Evolutionary conservation across 2,329 filamentous ascomycete genomes (phyloP), one percentile per base, ranked within the genome.

Genomic region (Sphaceloma murrayae): DNA sequence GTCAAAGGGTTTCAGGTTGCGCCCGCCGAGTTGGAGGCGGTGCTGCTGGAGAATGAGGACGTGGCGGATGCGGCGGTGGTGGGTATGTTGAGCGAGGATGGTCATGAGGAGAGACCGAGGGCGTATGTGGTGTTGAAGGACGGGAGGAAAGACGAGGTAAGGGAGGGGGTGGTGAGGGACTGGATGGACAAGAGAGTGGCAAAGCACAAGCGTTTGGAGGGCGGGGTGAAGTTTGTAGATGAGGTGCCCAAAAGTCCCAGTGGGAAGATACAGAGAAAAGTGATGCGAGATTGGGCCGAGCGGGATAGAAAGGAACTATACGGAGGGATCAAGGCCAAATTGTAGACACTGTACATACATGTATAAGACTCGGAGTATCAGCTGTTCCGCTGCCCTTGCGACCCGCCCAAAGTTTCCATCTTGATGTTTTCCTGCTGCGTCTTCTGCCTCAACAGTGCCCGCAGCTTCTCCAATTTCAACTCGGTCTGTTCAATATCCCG

Each of bases 251-350:
- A 75, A 55, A 58, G 75, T 34, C 67, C 70, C 9, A 72, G 68
- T 48, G 74, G 74, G 6, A 78, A 78, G 64, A 76, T 78, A 40
- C 65, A 72, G 56, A 62, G 73, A 38, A 75, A 75, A 52, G 56
- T 69, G 4, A 62, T 78, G 61, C 67, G 69, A 51, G 71, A 75
- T 32, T 76, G 72, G 73, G 68, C 73, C 5, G 75, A 73, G 59
- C 61, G 62, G 47, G 74, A 77, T 57, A 19, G 36, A 16, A 40
- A 30, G 16, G 36, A 40, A 14, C 27, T 40, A 26, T 40, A 40
- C 36, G 68, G 67, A 2, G 52, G 61, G 38, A 30, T 48, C 29
- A 52, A 48, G 29, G 48, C 50, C 5, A 60, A 52, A 46, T 51
- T 51, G 27, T 51, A 45, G 11, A 43, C 26, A 33, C 21, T 43